These are phyloP conservation scores for Buxus sempervirens DNA, from an alignment of 164 flowering plant species.

Conservation along the genomic window DNA sequence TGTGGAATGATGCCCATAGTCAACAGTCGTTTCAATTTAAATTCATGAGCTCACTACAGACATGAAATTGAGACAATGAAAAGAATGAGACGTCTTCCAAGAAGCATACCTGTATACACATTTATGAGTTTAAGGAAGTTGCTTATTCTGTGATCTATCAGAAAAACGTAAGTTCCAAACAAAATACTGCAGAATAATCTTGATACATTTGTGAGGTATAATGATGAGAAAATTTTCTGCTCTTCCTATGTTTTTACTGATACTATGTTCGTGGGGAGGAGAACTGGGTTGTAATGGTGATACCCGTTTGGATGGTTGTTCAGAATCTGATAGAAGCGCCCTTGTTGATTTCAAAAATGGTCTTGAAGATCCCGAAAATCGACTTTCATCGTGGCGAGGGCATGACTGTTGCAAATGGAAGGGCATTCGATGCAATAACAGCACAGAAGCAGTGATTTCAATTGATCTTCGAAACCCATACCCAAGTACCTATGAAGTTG, in stretches of 20 bases:
- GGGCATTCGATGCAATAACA: slow-evolving; percentile 23
- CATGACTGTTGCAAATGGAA: slow-evolving; percentile 27
- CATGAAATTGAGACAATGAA: too few species aligned
- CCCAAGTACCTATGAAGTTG: slow-evolving; percentile 12
- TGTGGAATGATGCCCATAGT: too few species aligned
- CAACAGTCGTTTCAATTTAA: too few species aligned
- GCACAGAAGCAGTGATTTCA: slow-evolving; percentile 20
- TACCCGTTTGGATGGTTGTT: not conserved
- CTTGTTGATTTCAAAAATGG: slow-evolving; percentile 27
- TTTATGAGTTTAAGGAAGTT: too few species aligned
- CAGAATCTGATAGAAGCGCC: slow-evolving; percentile 22
- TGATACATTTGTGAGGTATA: too few species aligned
- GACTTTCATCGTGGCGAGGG: slow-evolving; percentile 31
- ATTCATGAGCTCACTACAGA: too few species aligned
- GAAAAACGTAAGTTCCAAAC: too few species aligned
- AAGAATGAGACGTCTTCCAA: too few species aligned
- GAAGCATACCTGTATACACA: too few species aligned
- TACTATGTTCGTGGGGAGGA: slow-evolving; percentile 3
- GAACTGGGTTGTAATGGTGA: slow-evolving; percentile 10
- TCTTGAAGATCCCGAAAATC: slow-evolving; percentile 28
- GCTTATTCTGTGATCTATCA: too few species aligned
- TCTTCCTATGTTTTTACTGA: not conserved
- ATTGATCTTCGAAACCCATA: slow-evolving; percentile 28
- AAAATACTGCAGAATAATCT: not conserved
- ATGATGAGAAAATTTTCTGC: slow-evolving; percentile 4